These are phyloP conservation scores for Termitomyces sp. DNA, from an alignment of 768 basidiomycete species.

Conservation along the genomic window DNA sequence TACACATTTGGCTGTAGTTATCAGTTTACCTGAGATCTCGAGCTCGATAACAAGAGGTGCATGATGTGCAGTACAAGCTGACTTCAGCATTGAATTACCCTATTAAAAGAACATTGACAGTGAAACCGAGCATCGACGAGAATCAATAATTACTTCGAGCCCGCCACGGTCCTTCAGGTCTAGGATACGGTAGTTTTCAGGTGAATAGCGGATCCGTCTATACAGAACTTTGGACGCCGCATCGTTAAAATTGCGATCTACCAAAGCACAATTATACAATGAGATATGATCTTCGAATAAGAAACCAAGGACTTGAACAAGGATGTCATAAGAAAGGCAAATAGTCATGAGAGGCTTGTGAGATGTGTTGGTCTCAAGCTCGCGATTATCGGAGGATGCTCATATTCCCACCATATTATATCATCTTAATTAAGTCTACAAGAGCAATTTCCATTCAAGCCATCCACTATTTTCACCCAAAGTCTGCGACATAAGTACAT, in stretches of 20 bases:
- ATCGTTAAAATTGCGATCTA: constrained; percentile 38
- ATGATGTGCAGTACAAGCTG: constrained; percentile 34
- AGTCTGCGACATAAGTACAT: not conserved
- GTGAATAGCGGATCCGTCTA: constrained; percentile 34
- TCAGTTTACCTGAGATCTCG: constrained; percentile 37
- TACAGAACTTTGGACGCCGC: constrained; percentile 44
- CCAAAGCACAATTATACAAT: constrained; percentile 37
- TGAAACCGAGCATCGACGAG: not conserved
- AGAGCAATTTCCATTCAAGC: not conserved
- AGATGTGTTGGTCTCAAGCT: not conserved
- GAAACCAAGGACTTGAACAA: constrained; percentile 25
- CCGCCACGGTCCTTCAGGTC: constrained; percentile 29
- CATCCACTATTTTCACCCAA: not conserved
- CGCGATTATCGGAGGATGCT: not conserved
- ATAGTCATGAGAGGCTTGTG: constrained; percentile 1
- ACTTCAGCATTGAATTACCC: constrained; percentile 30
- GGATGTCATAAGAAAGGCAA: constrained; percentile 27
- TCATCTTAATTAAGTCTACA: not conserved
- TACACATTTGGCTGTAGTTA: too few species aligned
- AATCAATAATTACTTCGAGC: constrained; percentile 25
- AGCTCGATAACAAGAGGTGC: constrained; percentile 34
- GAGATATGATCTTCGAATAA: constrained; percentile 27
- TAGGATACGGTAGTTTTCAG: constrained; percentile 24
- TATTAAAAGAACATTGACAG: constrained; percentile 7
- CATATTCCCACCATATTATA: not conserved